phyloP scores from a whole-genome alignment of 768 basidiomycete species.

The Panus rudis region DNA sequence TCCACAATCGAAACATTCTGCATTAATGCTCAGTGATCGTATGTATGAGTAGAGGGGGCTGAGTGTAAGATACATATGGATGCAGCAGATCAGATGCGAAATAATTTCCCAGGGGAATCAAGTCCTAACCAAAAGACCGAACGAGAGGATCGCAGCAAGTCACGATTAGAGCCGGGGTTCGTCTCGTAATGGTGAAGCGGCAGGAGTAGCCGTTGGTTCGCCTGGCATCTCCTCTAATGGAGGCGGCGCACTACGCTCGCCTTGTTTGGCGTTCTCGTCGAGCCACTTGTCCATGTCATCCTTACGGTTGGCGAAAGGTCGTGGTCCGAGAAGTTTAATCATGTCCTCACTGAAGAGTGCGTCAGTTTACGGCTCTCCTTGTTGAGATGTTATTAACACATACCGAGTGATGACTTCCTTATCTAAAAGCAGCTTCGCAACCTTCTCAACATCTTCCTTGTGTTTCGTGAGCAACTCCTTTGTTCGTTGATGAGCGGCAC shows the following conservation, averaged over 20 bases:
- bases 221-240: slow-evolving; percentile 45
- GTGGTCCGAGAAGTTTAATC: slow-evolving; percentile 74
- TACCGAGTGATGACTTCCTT: slow-evolving; percentile 95
- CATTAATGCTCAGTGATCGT: neutral
- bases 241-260: slow-evolving; percentile 56
- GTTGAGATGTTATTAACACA: slow-evolving; percentile 13
- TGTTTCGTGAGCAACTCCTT: slow-evolving; percentile 74
- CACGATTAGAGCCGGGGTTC: slow-evolving; percentile 16
- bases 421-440: slow-evolving; percentile 83
- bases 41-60: neutral
- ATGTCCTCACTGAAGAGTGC: slow-evolving; percentile 65
- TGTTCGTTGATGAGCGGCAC: slow-evolving; percentile 78
- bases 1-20: too few species aligned
- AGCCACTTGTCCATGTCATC: slow-evolving; percentile 98
- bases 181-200: slow-evolving; percentile 32
- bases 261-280: slow-evolving; percentile 59
- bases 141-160: neutral
- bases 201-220: slow-evolving; percentile 41
- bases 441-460: slow-evolving; percentile 85
- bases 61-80: slow-evolving; percentile 2
- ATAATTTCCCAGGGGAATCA: neutral
- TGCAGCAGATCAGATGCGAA: neutral
- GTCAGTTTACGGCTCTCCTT: neutral
- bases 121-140: neutral
- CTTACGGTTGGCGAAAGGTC: slow-evolving; percentile 67